phyloP scores from a whole-genome alignment of 2,329 filamentous ascomycete species.

The Apiospora kogelbergensis region DNA sequence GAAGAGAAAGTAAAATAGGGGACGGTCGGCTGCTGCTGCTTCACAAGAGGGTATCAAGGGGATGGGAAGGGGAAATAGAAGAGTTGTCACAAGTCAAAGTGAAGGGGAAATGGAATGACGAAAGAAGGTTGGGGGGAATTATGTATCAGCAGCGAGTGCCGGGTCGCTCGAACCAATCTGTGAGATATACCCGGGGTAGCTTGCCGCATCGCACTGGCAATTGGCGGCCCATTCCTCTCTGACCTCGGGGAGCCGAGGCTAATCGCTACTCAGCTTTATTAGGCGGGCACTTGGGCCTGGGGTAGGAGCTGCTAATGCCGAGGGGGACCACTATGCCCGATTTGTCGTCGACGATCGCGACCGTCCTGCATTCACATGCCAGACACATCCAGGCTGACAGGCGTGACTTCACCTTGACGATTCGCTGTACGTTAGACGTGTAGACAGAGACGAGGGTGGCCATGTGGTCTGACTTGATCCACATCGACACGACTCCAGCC shows the following conservation, averaged over 20 bases:
- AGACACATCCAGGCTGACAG: background rate
- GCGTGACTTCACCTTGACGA: background rate
- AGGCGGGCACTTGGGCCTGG: background rate
- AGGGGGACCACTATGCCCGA: constrained; percentile 12
- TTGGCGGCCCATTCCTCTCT: background rate
- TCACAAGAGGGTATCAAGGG: constrained; percentile 13
- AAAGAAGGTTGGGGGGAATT: constrained; percentile 1
- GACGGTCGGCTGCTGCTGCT: background rate
- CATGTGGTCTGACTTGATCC: background rate
- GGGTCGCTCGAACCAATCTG: background rate
- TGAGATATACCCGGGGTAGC: constrained; percentile 12
- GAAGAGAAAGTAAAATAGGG: background rate
- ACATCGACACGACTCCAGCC: background rate
- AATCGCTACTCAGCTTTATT: constrained; percentile 7
- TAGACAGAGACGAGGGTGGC: background rate
- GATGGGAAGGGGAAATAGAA: constrained; percentile 1
- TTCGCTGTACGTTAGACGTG: background rate
- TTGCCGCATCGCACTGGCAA: constrained; percentile 11
- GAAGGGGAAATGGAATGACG: constrained; percentile 9
- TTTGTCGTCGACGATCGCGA: constrained; percentile 14
- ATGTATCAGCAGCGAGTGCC: background rate
- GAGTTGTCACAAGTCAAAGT: constrained; percentile 11
- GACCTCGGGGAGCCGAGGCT: constrained; percentile 14
- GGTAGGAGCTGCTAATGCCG: constrained; percentile 1
- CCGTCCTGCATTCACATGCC: background rate